A percentile compares a stretch with the other conserved stretches of the same genome.
Conservation (phyloP, 352 stramenopile species). For the Aphanomyces invadans region DNA sequence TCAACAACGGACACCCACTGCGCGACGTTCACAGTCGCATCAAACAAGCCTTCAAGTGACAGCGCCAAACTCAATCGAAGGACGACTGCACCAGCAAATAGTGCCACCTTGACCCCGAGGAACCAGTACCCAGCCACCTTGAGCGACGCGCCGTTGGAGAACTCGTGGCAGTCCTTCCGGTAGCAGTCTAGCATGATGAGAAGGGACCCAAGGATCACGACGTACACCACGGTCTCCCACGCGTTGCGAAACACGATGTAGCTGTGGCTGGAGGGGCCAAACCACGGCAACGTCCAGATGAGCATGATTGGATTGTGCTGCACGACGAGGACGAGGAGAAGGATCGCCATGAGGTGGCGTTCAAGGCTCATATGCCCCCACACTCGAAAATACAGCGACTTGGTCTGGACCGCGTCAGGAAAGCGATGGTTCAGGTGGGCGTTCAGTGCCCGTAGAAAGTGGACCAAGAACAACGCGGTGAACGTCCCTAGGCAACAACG, state of each 20-base stretch:
- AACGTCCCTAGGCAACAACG: not conserved
- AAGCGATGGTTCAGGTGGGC: not conserved
- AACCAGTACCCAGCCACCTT: not conserved
- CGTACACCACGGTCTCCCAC: constrained; percentile 9
- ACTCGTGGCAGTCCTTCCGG: not conserved
- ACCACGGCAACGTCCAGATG: not conserved
- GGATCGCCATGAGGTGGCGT: constrained; percentile 1
- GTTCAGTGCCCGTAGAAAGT: not conserved
- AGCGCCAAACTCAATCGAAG: not conserved
- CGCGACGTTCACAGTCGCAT: not conserved
- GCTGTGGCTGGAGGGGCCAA: not conserved
- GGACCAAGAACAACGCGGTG: not conserved
- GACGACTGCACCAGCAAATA: not conserved
- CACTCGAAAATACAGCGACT: not conserved
- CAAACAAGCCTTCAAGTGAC: not conserved
- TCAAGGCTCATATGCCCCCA: constrained; percentile 18
- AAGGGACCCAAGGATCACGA: not conserved
- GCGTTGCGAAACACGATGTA: constrained; percentile 20
- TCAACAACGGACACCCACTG: not conserved
- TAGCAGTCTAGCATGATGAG: not conserved
- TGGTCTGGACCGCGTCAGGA: not conserved
- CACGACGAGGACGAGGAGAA: not conserved
- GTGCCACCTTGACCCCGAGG: not conserved
- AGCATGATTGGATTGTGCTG: not conserved
- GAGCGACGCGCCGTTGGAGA: constrained; percentile 5